A percentile compares a stretch with the other conserved stretches of the same genome.
Evolutionary conservation across 2,329 filamentous ascomycete species (phyloP).

Genomic region (Colletotrichum scovillei): DNA sequence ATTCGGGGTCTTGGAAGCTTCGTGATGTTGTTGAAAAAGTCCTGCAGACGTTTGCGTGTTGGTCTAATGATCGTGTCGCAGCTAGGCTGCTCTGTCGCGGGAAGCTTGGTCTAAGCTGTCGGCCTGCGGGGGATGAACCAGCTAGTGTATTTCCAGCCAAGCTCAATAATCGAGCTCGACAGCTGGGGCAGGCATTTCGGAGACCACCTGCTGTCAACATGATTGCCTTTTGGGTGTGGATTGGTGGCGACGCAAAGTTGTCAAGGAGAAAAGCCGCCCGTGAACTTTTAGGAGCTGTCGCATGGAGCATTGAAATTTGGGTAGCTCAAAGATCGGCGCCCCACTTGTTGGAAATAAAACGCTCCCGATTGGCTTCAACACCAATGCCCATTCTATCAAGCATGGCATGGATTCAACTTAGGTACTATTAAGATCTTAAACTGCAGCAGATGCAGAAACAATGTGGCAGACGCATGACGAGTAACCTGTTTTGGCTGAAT

Average conservation of each 20-base stretch:
- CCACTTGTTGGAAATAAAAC: slow-evolving; percentile 27
- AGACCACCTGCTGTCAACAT: slow-evolving; percentile 34
- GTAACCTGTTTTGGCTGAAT: no score
- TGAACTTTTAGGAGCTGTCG: slow-evolving; percentile 12
- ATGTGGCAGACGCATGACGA: no score
- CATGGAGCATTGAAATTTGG: slow-evolving; percentile 29
- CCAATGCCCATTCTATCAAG: no score
- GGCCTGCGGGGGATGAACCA: not conserved
- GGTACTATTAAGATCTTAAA: no score
- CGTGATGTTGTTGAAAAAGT: not conserved
- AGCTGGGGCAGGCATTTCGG: slow-evolving; percentile 30
- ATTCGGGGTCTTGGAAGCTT: not conserved
- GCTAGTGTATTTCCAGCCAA: not conserved
- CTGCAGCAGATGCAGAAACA: no score
- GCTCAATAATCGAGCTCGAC: slow-evolving; percentile 20
- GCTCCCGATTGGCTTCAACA: slow-evolving; percentile 1
- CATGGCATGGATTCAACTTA: no score
- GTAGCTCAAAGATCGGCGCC: not conserved
- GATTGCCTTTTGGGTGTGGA: not conserved
- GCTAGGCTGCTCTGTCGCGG: slow-evolving; percentile 14
- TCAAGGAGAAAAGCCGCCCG: not conserved
- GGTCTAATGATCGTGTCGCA: slow-evolving; percentile 1
- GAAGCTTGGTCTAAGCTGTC: not conserved
- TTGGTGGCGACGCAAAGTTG: not conserved
- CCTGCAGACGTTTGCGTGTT: slow-evolving; percentile 11